A percentile compares a stretch with the other conserved stretches of the same genome.
phyloP scores from a whole-genome alignment of 106 monocot genomes.

The Dendrobium officinale region DNA sequence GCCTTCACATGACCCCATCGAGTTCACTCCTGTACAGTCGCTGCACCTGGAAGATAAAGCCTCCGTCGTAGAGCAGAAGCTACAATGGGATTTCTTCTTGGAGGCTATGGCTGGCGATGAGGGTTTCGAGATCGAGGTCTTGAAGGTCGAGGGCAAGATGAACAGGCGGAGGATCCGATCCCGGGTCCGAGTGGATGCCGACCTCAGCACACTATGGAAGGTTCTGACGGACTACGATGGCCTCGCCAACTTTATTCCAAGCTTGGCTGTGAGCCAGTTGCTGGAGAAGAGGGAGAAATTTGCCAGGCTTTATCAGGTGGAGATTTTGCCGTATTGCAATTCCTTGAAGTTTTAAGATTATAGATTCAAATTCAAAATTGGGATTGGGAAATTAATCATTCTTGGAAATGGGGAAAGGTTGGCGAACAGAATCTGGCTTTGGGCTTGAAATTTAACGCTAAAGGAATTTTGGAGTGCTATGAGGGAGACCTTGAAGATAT shows the following conservation, averaged over 20 bases:
- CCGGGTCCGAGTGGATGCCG: conserved; percentile 44
- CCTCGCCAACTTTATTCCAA: conserved; percentile 69
- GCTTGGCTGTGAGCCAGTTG: conserved; percentile 56
- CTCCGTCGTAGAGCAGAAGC: neutral
- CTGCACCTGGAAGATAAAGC: neutral
- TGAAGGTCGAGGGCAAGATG: conserved; percentile 32
- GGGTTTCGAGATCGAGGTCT: conserved; percentile 55
- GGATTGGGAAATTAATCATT: neutral
- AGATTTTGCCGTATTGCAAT: neutral
- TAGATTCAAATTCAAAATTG: conserved; percentile 3
- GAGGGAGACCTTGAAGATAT: conserved; percentile 65
- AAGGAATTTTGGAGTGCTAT: conserved; percentile 76
- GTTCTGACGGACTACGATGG: conserved; percentile 91
- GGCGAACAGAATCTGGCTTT: conserved; percentile 78
- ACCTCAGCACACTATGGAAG: conserved; percentile 62
- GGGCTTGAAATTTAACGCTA: conserved; percentile 84
- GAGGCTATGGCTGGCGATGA: neutral
- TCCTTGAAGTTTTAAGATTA: neutral
- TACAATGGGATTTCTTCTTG: neutral
- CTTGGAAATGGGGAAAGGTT: conserved; percentile 33
- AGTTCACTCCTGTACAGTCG: neutral
- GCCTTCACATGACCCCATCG: neutral
- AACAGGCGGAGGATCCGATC: conserved; percentile 53
- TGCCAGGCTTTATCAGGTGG: conserved; percentile 73
- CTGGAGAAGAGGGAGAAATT: conserved; percentile 52